Base-by-base conservation (phyloP, 441 rosid genomes). In the Arabidopsis lyrata region DNA sequence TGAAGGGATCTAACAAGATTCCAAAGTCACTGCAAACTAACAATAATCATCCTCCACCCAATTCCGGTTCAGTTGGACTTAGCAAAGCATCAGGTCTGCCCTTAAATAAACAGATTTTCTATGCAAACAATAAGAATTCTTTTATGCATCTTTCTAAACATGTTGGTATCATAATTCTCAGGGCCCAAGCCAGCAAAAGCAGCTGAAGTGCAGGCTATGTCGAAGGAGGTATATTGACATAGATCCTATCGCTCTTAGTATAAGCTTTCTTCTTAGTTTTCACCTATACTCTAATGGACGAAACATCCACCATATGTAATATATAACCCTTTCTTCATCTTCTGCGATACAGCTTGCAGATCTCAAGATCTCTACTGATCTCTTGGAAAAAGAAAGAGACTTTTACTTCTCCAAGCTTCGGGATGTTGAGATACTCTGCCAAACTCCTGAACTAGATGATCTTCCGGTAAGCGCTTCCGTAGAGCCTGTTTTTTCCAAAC, bases 341-440 rank as follows among this genome's bases (percentile, higher is more conserved):
- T 47, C 32, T 61, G 29, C 16, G 2, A 18, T 50, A 61, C 41
- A 86, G 99, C 44, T 95, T 50, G 60, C 92, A 15, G 93, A 92
- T 70, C 88, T 92, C 47, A 92, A 95, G 86, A 81, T 92, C 56
- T 86, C 96, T 5, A 80, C 86, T 50, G 91, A 89, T 67, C 76
- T 81, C 78, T 77, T 88, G 86, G 98, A 87, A 76, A 92, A 95
- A 74, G 99, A 95, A 74, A 85, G 96, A 78, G 97, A 95, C 72
- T 91, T 95, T 77, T 95, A 95, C 88, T 95, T 92, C 74, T 89
- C 95, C 11, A 95, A 95, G 79, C 74, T 91, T 47, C 83, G 97
- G 53, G 97, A 93, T 67, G 81, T 95, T 54, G 98, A 95, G 77
- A 81, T 90, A 64, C 92, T 92, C 34, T 95, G 99, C 75, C 99